phyloP scores from a whole-genome alignment of 2,329 filamentous ascomycete species.

The Neonectria ditissima region DNA sequence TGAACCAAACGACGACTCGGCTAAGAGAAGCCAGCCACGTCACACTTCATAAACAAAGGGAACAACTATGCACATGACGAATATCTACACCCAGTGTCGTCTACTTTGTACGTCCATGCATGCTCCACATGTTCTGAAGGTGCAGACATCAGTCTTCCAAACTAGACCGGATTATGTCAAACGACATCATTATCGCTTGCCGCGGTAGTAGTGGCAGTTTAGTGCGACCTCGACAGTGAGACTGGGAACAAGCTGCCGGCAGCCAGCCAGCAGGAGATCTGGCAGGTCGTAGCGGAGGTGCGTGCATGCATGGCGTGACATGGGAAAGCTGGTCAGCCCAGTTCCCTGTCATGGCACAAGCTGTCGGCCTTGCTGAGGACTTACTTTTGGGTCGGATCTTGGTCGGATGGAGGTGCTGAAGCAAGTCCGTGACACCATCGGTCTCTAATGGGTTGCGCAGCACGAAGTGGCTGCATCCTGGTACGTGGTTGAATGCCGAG shows the following conservation, averaged over 20 bases:
- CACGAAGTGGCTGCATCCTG: neutral
- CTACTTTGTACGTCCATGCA: neutral
- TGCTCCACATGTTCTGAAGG: neutral
- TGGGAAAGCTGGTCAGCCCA: constrained; percentile 20
- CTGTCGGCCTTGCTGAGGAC: constrained; percentile 29
- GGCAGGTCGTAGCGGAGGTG: constrained; percentile 21
- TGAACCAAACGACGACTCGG: neutral
- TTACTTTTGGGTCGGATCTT: constrained; percentile 10
- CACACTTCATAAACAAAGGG: neutral
- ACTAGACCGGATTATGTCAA: neutral
- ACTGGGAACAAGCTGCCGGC: constrained; percentile 18
- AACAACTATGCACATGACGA: neutral
- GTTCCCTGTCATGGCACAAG: constrained; percentile 27
- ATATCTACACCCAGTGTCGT: neutral
- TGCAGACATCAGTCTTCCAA: neutral
- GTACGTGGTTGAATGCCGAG: neutral
- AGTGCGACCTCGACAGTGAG: constrained; percentile 10
- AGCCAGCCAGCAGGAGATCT: constrained; percentile 29
- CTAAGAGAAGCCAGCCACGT: neutral
- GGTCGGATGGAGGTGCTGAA: neutral
- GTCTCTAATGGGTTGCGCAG: neutral
- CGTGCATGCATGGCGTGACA: constrained; percentile 25
- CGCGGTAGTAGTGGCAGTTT: neutral
- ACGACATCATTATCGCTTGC: neutral
- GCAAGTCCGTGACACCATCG: constrained; percentile 1